phyloP scores from a whole-genome alignment of 106 monocot genomes.

The Agapanthus africanus region DNA sequence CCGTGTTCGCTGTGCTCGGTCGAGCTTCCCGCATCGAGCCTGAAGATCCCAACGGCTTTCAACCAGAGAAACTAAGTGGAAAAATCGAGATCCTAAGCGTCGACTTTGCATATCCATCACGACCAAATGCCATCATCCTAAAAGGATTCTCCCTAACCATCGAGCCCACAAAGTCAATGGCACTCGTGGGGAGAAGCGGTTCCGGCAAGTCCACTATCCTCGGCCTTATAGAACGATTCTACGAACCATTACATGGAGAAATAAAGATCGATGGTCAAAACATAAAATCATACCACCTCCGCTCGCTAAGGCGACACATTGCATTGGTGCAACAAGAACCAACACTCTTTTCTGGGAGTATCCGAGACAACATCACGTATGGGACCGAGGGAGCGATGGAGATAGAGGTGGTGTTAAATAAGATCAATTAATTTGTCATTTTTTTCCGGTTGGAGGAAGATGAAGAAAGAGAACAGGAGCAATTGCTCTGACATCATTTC shows the following conservation, averaged over 20 bases:
- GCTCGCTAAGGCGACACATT: slow-evolving; percentile 18
- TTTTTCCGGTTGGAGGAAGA: too few relatives aligned
- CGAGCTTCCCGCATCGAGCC: slow-evolving; percentile 29
- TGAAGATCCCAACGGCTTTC: slow-evolving; percentile 9
- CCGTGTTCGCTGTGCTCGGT: slow-evolving; percentile 42
- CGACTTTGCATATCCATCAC: slow-evolving; percentile 18
- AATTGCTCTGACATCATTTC: too few relatives aligned
- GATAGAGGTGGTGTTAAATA: slow-evolving; percentile 18
- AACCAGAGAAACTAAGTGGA: slow-evolving; percentile 1
- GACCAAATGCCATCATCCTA: slow-evolving; percentile 15
- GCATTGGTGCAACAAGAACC: slow-evolving; percentile 26
- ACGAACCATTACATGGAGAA: slow-evolving; percentile 16
- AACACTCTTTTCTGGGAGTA: slow-evolving; percentile 20
- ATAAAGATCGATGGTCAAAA: slow-evolving; percentile 20
- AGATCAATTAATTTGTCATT: too few relatives aligned
- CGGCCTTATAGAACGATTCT: slow-evolving; percentile 27
- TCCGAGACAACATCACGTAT: slow-evolving; percentile 23
- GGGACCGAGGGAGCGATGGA: slow-evolving; percentile 17
- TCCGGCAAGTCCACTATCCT: slow-evolving; percentile 35
- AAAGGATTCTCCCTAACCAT: slow-evolving; percentile 15
- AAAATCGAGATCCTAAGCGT: not conserved
- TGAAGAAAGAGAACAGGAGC: too few relatives aligned
- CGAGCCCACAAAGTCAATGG: slow-evolving; percentile 13
- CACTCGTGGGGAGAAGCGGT: slow-evolving; percentile 27
- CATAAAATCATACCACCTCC: slow-evolving; percentile 17